Evolutionary conservation across 2,329 filamentous ascomycete species (phyloP), one percentile per base, ranked within the genome.

Genomic region (Emergomyces orientalis): DNA sequence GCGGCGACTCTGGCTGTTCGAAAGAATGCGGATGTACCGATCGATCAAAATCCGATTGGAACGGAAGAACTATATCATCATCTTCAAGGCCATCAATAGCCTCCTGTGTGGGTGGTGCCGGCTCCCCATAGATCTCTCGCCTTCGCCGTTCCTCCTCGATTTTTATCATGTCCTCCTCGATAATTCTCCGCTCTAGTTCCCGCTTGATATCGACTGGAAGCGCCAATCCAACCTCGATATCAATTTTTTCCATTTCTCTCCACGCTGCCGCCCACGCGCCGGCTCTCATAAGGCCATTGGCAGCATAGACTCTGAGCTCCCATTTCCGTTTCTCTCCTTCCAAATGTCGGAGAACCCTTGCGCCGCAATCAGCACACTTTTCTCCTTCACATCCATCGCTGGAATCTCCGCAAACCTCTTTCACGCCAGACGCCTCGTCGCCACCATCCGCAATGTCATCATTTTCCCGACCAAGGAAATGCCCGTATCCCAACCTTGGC

Each of bases 171-270:
- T 79, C 76, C 58, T 81, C 78, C 41, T 80, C 74, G 11, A 74
- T 65, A 37, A 77, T 70, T 63, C 72, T 69, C 47, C 70, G 71
- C 63, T 85, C 82, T 30, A 87, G 66, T 25, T 77, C 76, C 56
- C 78, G 77, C 47, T 80, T 76, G 11, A 84, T 67, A 11, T 81
- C 79, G 2, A 82, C 79, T 2, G 80, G 79, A 32, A 87, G 77
- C 80, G 81, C 84, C 2, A 94, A 89, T 69, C 89, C 85, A 60
- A 99, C 85, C 75, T 97, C 93, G 1, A 96, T 90, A 71, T 99
- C 94, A 0, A 97, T 90, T n/a, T 93, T 85, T 77, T 99, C 94
- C 94, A 99, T 99, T 75, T 97, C 93, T 68, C 86, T 89, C 93
- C 93, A 99, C 63, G 90, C 93, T 1, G 92, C 92, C 4, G 85